Conservation (phyloP, 2,329 filamentous ascomycete species). For the Camillea tinctor region DNA sequence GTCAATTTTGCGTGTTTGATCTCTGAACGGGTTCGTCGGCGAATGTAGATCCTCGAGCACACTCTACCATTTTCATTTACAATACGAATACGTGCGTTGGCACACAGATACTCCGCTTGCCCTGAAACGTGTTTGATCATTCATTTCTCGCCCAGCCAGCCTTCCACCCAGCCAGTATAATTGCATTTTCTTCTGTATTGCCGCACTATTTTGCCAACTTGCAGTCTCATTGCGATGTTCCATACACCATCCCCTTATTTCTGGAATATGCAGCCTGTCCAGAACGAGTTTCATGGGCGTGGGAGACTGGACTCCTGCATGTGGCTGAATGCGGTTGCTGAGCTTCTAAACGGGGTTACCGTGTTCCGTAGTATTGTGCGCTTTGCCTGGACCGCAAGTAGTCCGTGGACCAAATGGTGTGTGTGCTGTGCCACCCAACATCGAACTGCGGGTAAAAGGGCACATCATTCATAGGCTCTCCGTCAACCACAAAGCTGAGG, state of each 20-base stretch:
- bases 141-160: not conserved
- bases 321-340: not conserved
- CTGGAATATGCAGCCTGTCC: not conserved
- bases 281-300: not conserved
- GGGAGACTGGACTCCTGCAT: not conserved
- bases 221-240: not conserved
- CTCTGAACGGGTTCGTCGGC: not conserved
- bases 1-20: not conserved
- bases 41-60: not conserved
- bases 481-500: not conserved
- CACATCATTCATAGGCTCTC: not conserved
- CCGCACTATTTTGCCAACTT: not conserved
- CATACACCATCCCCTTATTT: not conserved
- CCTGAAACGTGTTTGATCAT: not conserved
- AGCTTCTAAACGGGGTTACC: not conserved
- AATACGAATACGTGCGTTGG: not conserved
- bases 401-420: not conserved
- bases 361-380: not conserved
- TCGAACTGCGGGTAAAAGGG: not conserved
- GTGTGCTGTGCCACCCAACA: not conserved
- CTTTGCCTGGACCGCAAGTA: not conserved
- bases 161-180: not conserved
- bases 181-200: not conserved
- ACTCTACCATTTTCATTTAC: not conserved
- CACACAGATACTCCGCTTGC: not conserved